Evolutionary conservation across 345 rosid species (phyloP), one percentile per base, ranked within the genome.

Genomic region (Hibiscus mutabilis): DNA sequence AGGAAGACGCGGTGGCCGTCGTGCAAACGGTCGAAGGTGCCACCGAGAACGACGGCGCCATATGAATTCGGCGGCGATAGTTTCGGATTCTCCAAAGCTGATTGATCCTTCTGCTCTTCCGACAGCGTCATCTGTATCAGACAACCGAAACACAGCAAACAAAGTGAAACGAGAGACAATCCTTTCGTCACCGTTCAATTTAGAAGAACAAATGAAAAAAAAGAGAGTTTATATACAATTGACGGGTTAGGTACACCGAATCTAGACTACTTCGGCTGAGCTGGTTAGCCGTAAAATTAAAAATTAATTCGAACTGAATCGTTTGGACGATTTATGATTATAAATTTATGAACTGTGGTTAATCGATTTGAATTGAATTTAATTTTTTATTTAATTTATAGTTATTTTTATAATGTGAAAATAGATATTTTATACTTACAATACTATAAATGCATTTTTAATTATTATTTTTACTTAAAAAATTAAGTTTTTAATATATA

Each of bases 1-100:
- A 95, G 97, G 76, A 95, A 92, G 67, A 80, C 86, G 67, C 91
- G 92, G 76, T 95, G 97, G 9, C 99, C 97, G 22, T 90, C 93
- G 69, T 95, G 96, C 37, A 92, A 80, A 9, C 92, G 86, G 70
- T 95, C 99, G 59, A 95, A 95, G 13, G 99, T 95, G 40, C 99
- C 97, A 0, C 99, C 99, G 5, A 95, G 89, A 72, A 95, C 97
- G n/a, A 95, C 93, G 6, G 93, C 86, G 3, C 79, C 73, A n/a
- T 86, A 90, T 0, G 88, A 78, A 74, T 84, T 82, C 13, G 87
- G 86, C 3, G 83, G 76, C 5, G 89, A 78, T 1, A 84, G 60
- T 25, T 69, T 76, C 2, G 75, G 19, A 47, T 76, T 58, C n/a
- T 66, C 72, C 21, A 33, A 47, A 47, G 16, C 24, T n/a, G 77